Evolutionary conservation across 768 basidiomycete genomes (phyloP).

Genomic region (Kondoa subrosea): DNA sequence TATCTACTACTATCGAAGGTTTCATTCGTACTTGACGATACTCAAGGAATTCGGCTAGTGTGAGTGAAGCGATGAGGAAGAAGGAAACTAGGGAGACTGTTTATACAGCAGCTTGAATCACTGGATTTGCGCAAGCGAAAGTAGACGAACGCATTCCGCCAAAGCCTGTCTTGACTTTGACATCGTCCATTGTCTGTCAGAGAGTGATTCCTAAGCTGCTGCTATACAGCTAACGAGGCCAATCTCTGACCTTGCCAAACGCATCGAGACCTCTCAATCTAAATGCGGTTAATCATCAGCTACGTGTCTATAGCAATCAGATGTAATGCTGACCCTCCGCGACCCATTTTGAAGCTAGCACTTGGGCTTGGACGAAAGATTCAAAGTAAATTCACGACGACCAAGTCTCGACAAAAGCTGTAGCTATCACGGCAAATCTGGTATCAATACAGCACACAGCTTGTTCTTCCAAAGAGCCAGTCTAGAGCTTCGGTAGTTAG

Average conservation of each 20-base stretch:
- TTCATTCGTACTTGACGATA: constrained; percentile 51
- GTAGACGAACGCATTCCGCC: constrained; percentile 53
- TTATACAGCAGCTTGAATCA: constrained; percentile 13
- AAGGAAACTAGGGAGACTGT: constrained; percentile 81
- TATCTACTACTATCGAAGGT: constrained; percentile 80
- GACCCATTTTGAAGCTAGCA: neutral
- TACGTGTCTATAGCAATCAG: too few relatives aligned
- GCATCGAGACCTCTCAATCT: constrained; percentile 78
- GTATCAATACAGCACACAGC: too few relatives aligned
- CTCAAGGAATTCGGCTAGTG: constrained; percentile 86
- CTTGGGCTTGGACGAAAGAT: too few relatives aligned
- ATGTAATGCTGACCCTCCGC: neutral
- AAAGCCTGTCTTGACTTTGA: constrained; percentile 85
- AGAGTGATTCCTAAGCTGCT: neutral
- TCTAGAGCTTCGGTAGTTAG: too few relatives aligned
- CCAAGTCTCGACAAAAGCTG: too few relatives aligned
- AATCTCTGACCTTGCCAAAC: constrained; percentile 74
- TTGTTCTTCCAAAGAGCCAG: too few relatives aligned
- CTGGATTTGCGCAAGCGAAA: constrained; percentile 7
- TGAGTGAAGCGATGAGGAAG: constrained; percentile 79
- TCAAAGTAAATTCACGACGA: too few relatives aligned
- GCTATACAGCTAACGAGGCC: neutral
- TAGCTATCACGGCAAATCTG: too few relatives aligned
- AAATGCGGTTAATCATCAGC: too few relatives aligned
- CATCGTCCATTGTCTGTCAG: constrained; percentile 89